Percentiles rank a stretch among this genome's conserved stretches.
phyloP scores from a whole-genome alignment of 257 asterid species.

The Petunia axillaris region DNA sequence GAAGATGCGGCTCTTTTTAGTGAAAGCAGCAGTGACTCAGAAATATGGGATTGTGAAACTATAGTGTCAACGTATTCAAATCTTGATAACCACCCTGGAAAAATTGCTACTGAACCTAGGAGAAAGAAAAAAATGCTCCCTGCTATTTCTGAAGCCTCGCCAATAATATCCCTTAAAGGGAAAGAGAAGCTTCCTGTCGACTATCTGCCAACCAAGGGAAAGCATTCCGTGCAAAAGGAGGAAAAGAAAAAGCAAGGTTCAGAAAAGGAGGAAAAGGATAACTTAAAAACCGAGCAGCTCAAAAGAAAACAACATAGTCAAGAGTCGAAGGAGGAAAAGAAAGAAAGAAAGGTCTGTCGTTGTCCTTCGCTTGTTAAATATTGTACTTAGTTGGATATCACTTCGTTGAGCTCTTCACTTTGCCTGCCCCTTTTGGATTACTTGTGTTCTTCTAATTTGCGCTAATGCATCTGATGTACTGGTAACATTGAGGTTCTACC shows the following conservation, averaged over 20 bases:
- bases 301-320: constrained; percentile 62
- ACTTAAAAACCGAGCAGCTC: constrained; percentile 43
- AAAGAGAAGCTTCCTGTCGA: constrained; percentile 81
- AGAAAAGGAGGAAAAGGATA: constrained; percentile 47
- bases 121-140: constrained; percentile 67
- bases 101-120: constrained; percentile 77
- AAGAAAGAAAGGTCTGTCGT: constrained; percentile 74
- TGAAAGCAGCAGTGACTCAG: constrained; percentile 83
- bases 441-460: background rate
- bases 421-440: background rate
- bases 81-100: constrained; percentile 91
- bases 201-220: constrained; percentile 65
- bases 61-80: constrained; percentile 83
- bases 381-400: background rate
- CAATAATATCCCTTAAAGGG: constrained; percentile 72
- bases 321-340: constrained; percentile 97
- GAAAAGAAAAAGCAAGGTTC: constrained; percentile 28
- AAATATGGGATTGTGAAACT: constrained; percentile 94
- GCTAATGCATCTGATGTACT: background rate
- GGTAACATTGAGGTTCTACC: constrained; percentile 20
- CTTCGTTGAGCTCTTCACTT: constrained; percentile 7
- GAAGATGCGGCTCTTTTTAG: constrained; percentile 55
- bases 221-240: constrained; percentile 41
- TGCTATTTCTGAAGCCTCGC: constrained; percentile 50
- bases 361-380: background rate